Conservation (phyloP, 1,284 basidiomycete species). For the Boletus sp. region DNA sequence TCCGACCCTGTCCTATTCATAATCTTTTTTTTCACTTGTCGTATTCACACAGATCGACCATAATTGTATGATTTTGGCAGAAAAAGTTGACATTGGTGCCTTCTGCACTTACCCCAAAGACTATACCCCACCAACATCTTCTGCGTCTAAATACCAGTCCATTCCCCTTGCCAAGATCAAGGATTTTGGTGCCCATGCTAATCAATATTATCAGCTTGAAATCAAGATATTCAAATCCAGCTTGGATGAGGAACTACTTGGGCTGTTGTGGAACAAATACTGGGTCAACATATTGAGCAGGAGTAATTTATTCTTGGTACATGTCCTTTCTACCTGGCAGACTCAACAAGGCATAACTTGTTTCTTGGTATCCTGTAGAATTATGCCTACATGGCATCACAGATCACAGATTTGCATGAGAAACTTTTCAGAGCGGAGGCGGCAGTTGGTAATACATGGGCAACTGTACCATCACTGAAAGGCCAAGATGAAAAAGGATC, state of each 20-base stretch:
- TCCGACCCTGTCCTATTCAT: constrained; percentile 18
- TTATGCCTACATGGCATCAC: constrained; percentile 87
- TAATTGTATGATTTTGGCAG: constrained; percentile 96
- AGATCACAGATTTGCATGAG: constrained; percentile 85
- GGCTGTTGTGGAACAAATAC: constrained; percentile 98
- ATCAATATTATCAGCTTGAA: constrained; percentile 92
- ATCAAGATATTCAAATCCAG: constrained; percentile 95
- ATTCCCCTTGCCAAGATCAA: constrained; percentile 96
- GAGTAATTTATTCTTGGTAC: constrained; percentile 86
- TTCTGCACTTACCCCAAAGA: constrained; percentile 96
- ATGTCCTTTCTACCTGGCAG: constrained; percentile 34
- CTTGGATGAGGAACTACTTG: constrained; percentile 85
- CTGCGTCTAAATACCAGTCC: constrained; percentile 87
- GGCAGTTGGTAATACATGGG: constrained; percentile 58
- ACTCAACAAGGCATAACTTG: background rate
- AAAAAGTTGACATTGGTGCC: constrained; percentile 98
- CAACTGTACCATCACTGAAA: constrained; percentile 54
- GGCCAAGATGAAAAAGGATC: constrained; percentile 48
- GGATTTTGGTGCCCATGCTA: constrained; percentile 98
- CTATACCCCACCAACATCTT: constrained; percentile 77
- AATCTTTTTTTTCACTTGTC: background rate
- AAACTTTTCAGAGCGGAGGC: constrained; percentile 76
- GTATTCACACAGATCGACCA: constrained; percentile 81
- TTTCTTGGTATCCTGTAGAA: constrained; percentile 60
- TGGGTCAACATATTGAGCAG: constrained; percentile 97